phyloP scores from a whole-genome alignment of 2,329 filamentous ascomycete species.

The Aspergillus sp. region DNA sequence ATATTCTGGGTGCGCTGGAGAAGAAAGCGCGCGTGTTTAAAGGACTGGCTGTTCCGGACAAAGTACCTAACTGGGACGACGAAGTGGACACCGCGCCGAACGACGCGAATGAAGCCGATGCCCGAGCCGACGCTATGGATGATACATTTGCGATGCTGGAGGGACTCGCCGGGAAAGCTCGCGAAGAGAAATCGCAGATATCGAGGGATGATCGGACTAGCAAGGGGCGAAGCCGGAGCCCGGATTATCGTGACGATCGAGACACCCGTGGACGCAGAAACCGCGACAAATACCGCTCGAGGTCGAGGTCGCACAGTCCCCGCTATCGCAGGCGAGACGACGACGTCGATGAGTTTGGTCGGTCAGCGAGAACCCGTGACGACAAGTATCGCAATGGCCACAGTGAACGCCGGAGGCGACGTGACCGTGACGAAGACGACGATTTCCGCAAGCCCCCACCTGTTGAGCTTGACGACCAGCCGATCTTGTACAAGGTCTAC shows the following conservation, averaged over 20 bases:
- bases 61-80: conserved; percentile 56
- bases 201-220: conserved; percentile 36
- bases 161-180: conserved; percentile 68
- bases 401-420: conserved; percentile 41
- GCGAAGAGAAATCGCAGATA: conserved; percentile 31
- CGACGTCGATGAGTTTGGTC: conserved; percentile 60
- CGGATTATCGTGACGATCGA: conserved; percentile 41
- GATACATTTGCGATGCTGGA: conserved; percentile 93
- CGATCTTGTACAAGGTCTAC: conserved; percentile 83
- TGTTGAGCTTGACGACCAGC: conserved; percentile 75
- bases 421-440: conserved; percentile 44
- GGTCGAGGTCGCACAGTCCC: conserved; percentile 51
- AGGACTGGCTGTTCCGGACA: conserved; percentile 83
- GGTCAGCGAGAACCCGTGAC: conserved; percentile 38
- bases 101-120: conserved; percentile 33
- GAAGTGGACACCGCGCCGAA: conserved; percentile 40
- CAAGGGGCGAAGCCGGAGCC: conserved; percentile 56
- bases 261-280: conserved; percentile 47
- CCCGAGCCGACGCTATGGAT: conserved; percentile 69
- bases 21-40: conserved; percentile 87
- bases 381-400: conserved; percentile 42
- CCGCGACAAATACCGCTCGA: conserved; percentile 44
- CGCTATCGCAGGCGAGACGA: conserved; percentile 44
- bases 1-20: conserved; percentile 50
- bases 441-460: conserved; percentile 66